Percentiles rank a stretch among this genome's conserved stretches.
Evolutionary conservation across 495 filamentous ascomycete species (phyloP).

Genomic region (Aspergillus taichungensis): DNA sequence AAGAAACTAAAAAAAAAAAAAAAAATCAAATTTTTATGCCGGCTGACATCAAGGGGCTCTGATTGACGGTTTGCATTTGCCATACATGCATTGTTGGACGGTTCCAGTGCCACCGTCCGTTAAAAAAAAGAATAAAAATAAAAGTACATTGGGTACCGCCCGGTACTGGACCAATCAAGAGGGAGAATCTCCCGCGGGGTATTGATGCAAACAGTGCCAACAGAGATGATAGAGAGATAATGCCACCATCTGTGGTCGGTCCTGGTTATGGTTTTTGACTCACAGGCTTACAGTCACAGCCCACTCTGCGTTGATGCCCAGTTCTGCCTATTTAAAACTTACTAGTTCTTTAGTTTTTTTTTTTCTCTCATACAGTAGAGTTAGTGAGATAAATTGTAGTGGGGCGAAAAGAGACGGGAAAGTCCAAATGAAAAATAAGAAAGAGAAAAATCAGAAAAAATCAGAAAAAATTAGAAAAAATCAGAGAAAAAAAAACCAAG

Average conservation of each 20-base stretch:
- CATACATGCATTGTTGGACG: too few relatives aligned
- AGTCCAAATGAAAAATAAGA: too few relatives aligned
- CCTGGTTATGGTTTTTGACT: too few relatives aligned
- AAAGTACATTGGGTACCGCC: background rate
- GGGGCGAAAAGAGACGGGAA: too few relatives aligned
- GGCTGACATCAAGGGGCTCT: too few relatives aligned
- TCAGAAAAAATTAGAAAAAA: background rate
- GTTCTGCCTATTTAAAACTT: slow-evolving; percentile 15
- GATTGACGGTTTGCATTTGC: too few relatives aligned
- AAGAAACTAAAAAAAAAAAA: slow-evolving; percentile 5
- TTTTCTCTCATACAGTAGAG: too few relatives aligned
- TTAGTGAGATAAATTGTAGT: too few relatives aligned
- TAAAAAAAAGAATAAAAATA: background rate
- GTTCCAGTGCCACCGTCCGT: too few relatives aligned
- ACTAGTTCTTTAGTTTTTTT: background rate
- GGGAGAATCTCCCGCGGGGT: slow-evolving; percentile 17
- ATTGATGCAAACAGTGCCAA: slow-evolving; percentile 18
- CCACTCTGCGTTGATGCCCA: slow-evolving; percentile 41
- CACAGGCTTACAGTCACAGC: slow-evolving; percentile 1
- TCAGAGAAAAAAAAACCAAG: background rate
- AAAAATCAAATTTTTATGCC: slow-evolving; percentile 1
- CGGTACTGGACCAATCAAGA: slow-evolving; percentile 11
- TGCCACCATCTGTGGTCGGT: too few relatives aligned
- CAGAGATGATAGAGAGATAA: slow-evolving; percentile 2
- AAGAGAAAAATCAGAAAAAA: too few relatives aligned